Evolutionary conservation across 768 basidiomycete species (phyloP).

Genomic region (Rhodotorula diobovata): DNA sequence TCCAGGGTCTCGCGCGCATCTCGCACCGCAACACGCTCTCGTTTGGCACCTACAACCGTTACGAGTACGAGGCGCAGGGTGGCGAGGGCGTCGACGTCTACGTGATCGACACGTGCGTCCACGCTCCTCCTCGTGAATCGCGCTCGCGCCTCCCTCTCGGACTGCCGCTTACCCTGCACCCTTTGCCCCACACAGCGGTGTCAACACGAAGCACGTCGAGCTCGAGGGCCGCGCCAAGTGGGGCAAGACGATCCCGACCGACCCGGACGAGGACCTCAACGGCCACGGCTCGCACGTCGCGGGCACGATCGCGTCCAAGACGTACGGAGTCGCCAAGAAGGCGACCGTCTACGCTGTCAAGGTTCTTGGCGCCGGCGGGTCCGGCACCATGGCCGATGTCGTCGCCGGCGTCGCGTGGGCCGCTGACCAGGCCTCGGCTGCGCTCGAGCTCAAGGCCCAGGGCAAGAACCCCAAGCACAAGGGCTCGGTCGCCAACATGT

Average conservation of each 20-base stretch:
- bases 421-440: conserved; percentile 56
- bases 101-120: conserved; percentile 51
- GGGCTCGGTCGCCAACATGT: conserved; percentile 90
- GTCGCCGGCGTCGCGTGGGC: conserved; percentile 83
- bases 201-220: conserved; percentile 77
- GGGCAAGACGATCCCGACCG: conserved; percentile 89
- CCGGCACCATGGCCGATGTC: conserved; percentile 91
- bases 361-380: conserved; percentile 83
- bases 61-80: conserved; percentile 64
- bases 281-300: conserved; percentile 67
- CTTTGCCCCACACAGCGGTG: conserved; percentile 57
- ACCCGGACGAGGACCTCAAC: conserved; percentile 83
- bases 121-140: neutral
- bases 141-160: neutral
- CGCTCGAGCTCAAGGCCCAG: conserved; percentile 54
- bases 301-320: conserved; percentile 77
- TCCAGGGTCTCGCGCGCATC: conserved; percentile 87
- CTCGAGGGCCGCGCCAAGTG: conserved; percentile 84
- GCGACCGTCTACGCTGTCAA: conserved; percentile 87
- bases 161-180: neutral
- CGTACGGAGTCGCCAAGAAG: conserved; percentile 93
- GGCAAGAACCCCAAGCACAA: conserved; percentile 78
- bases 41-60: conserved; percentile 75
- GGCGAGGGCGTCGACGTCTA: conserved; percentile 89
- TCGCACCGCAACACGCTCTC: conserved; percentile 74